Evolutionary conservation across 768 basidiomycete species (phyloP).

Genomic region (Pisolithus marmoratus): DNA sequence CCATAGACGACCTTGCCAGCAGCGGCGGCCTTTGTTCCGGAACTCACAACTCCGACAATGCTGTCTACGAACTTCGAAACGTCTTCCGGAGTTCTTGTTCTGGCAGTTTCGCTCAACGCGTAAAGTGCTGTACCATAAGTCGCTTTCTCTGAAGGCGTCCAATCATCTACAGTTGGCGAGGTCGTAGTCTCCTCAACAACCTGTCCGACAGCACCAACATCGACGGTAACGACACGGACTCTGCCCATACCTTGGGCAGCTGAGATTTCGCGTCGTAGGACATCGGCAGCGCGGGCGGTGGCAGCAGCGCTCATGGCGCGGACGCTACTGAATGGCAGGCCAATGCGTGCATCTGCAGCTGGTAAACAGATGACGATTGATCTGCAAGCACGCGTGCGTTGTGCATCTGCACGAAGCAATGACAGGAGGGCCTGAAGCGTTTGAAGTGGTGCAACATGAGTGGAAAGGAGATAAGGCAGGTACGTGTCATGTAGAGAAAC

Average conservation of each 20-base stretch:
- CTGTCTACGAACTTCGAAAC: conserved; percentile 52
- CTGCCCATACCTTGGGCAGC: conserved; percentile 57
- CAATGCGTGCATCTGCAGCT: conserved; percentile 64
- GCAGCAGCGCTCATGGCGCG: conserved; percentile 74
- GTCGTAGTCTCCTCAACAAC: conserved; percentile 25
- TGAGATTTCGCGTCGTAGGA: conserved; percentile 70
- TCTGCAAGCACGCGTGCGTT: conserved; percentile 37
- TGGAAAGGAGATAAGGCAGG: conserved; percentile 64
- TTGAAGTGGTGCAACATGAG: conserved; percentile 73
- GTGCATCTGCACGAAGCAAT: conserved; percentile 63
- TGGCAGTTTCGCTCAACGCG: conserved; percentile 36
- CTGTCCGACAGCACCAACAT: conserved; percentile 56
- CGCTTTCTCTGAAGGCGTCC: conserved; percentile 69
- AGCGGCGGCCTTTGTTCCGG: conserved; percentile 37
- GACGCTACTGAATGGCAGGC: conserved; percentile 59
- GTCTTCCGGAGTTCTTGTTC: conserved; percentile 50
- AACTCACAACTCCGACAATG: conserved; percentile 55
- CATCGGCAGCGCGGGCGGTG: conserved; percentile 64
- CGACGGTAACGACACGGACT: conserved; percentile 55
- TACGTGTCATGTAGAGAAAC: conserved; percentile 59
- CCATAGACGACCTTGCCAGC: conserved; percentile 39
- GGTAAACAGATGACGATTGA: conserved; percentile 72
- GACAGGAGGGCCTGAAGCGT: conserved; percentile 74
- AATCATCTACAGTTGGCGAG: conserved; percentile 53
- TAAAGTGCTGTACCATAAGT: conserved; percentile 69